Percentiles rank a stretch among this genome's conserved stretches.
Conservation (phyloP, 2,329 filamentous ascomycete genomes). For the Trichoderma sp. region DNA sequence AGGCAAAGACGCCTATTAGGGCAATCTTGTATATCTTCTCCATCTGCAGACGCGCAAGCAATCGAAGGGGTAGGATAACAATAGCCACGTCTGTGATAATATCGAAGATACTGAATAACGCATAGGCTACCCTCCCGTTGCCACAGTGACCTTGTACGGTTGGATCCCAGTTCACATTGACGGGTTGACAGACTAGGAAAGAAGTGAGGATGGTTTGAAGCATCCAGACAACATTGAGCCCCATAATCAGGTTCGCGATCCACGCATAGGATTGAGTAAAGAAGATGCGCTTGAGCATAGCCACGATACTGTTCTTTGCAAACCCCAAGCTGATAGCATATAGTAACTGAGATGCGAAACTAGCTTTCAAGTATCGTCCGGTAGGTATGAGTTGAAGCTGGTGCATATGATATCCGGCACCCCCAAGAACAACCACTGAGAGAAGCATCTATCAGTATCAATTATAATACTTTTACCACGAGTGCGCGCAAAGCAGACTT, state of each 20-base stretch:
- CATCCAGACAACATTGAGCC: conserved; percentile 28
- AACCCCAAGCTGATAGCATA: conserved; percentile 29
- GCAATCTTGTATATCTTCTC: conserved; percentile 27
- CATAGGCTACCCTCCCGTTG: conserved; percentile 25
- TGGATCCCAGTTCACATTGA: conserved; percentile 29
- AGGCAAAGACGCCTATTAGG: conserved; percentile 27
- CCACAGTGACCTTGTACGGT: conserved; percentile 24
- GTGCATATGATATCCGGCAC: conserved; percentile 27
- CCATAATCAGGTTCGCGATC: conserved; percentile 26
- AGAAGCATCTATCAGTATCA: not conserved
- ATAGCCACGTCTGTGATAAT: conserved; percentile 29
- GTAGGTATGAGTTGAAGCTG: conserved; percentile 24
- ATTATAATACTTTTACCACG: not conserved
- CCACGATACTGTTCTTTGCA: conserved; percentile 30
- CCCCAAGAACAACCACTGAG: conserved; percentile 29
- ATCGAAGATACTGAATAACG: conserved; percentile 29
- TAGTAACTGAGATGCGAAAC: conserved; percentile 28
- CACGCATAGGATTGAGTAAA: conserved; percentile 26
- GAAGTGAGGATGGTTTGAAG: conserved; percentile 29
- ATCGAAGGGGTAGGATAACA: conserved; percentile 27
- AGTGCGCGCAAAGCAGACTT: not conserved
- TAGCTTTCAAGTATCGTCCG: conserved; percentile 24
- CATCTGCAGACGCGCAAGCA: conserved; percentile 27
- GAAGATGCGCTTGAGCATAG: conserved; percentile 31
- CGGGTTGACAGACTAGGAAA: conserved; percentile 27